phyloP scores from a whole-genome alignment of 345 rosid species.

The Citrus glauca region DNA sequence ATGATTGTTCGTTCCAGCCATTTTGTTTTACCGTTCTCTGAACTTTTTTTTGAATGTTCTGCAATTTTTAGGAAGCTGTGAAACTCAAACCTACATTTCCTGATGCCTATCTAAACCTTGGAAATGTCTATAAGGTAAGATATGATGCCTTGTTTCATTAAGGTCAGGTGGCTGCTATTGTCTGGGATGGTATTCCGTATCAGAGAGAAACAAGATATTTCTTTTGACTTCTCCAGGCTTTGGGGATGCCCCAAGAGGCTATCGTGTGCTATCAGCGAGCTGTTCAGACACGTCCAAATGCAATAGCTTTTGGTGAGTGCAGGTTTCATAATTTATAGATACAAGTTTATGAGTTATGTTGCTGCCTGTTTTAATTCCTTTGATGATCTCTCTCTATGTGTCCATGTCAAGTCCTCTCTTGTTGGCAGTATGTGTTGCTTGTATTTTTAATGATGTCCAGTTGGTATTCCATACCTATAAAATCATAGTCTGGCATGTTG shows the following conservation, averaged over 20 bases:
- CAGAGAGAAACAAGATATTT: constrained; percentile 35
- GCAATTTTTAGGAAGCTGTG: constrained; percentile 77
- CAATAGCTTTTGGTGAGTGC: constrained; percentile 83
- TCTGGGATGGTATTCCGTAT: constrained; percentile 21
- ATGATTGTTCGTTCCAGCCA: neutral
- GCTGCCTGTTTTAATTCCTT: neutral
- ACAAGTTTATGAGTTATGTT: neutral
- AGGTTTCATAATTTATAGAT: neutral
- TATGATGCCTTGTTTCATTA: constrained; percentile 21
- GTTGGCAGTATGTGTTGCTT: neutral
- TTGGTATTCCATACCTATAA: neutral
- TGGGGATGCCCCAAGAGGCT: constrained; percentile 96
- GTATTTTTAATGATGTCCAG: neutral
- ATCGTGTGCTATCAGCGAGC: constrained; percentile 86
- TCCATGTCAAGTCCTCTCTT: neutral
- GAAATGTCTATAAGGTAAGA: constrained; percentile 95
- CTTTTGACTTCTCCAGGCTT: constrained; percentile 63
- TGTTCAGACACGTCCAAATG: constrained; percentile 79
- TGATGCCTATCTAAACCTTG: constrained; percentile 96
- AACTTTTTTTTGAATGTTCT: constrained; percentile 1
- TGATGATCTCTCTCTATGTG: neutral
- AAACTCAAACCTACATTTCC: constrained; percentile 84
- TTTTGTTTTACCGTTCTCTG: neutral
- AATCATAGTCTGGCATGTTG: neutral
- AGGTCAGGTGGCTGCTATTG: constrained; percentile 32